phyloP scores from a whole-genome alignment of 768 basidiomycete genomes.

The Hygrophoropsis aurantiaca region DNA sequence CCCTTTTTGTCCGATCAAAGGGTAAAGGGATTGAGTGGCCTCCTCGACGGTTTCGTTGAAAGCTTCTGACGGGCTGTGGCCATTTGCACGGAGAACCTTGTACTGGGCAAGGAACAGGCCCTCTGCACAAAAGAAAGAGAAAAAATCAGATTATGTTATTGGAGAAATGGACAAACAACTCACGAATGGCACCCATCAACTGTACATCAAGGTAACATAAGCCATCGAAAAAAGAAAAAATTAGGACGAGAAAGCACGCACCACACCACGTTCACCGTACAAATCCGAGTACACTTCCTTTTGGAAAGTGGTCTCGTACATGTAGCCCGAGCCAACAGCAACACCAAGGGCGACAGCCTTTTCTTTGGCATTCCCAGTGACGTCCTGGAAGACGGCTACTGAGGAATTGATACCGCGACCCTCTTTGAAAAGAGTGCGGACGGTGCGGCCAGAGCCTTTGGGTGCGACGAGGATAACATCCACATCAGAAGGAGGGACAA shows the following conservation, averaged over 20 bases:
- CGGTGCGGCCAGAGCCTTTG: slow-evolving; percentile 98
- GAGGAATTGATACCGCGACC: slow-evolving; percentile 97
- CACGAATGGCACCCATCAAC: slow-evolving; percentile 97
- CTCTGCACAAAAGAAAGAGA: slow-evolving; percentile 47
- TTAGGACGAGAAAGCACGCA: slow-evolving; percentile 42
- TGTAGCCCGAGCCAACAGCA: slow-evolving; percentile 93
- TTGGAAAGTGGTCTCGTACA: slow-evolving; percentile 99
- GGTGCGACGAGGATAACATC: slow-evolving; percentile 99
- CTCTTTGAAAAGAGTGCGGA: slow-evolving; percentile 99
- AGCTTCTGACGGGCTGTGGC: slow-evolving; percentile 95
- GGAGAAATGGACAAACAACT: slow-evolving; percentile 25
- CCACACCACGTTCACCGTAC: slow-evolving; percentile 99
- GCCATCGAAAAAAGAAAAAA: not conserved
- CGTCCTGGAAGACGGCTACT: slow-evolving; percentile 95
- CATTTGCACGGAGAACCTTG: slow-evolving; percentile 94
- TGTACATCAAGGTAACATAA: slow-evolving; percentile 27
- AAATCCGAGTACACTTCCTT: slow-evolving; percentile 99
- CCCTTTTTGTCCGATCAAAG: slow-evolving; percentile 94
- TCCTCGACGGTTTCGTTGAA: slow-evolving; percentile 99
- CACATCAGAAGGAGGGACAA: slow-evolving; percentile 87
- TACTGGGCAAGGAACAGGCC: slow-evolving; percentile 99
- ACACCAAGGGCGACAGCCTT: slow-evolving; percentile 95
- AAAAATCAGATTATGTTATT: not conserved
- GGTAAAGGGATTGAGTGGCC: slow-evolving; percentile 98
- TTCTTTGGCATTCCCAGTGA: slow-evolving; percentile 96